These are phyloP conservation scores for Apiotrichum laibachii DNA, from an alignment of 1,284 basidiomycete genomes.

Conservation along the genomic window DNA sequence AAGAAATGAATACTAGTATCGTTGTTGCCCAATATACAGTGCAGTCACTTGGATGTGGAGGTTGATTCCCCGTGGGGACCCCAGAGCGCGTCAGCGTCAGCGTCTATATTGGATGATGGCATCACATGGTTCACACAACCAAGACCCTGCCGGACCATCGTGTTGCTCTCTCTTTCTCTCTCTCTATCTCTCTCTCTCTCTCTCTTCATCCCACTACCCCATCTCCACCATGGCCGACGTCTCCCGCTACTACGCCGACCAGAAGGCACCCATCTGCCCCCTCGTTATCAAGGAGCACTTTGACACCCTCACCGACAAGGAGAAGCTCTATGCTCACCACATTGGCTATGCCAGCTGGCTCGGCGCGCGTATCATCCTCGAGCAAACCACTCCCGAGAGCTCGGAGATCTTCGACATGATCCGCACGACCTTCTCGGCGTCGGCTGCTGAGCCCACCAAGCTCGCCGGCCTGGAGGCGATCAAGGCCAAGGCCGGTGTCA, in stretches of 20 bases:
- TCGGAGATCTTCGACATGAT: slow-evolving; percentile 19
- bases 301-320: slow-evolving; percentile 12
- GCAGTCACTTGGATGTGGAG: too few relatives aligned
- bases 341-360: slow-evolving; percentile 19
- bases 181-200: not conserved
- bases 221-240: not conserved
- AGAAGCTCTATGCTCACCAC: slow-evolving; percentile 22
- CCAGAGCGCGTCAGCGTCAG: too few relatives aligned
- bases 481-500: slow-evolving; percentile 3
- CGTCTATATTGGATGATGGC: too few relatives aligned
- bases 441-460: slow-evolving; percentile 1
- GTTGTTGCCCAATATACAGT: too few relatives aligned
- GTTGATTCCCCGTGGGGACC: too few relatives aligned
- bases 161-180: too few relatives aligned
- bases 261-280: slow-evolving; percentile 23
- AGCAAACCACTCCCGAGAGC: slow-evolving; percentile 20
- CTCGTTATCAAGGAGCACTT: slow-evolving; percentile 23
- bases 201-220: not conserved
- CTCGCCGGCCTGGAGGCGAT: slow-evolving; percentile 17
- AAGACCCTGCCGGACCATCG: too few relatives aligned
- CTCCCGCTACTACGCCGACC: slow-evolving; percentile 21
- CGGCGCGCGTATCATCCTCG: slow-evolving; percentile 20
- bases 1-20: too few relatives aligned
- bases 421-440: slow-evolving; percentile 10
- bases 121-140: too few relatives aligned